Conservation (phyloP, 306 rosid species). For the Castanopsis chinensis region DNA sequence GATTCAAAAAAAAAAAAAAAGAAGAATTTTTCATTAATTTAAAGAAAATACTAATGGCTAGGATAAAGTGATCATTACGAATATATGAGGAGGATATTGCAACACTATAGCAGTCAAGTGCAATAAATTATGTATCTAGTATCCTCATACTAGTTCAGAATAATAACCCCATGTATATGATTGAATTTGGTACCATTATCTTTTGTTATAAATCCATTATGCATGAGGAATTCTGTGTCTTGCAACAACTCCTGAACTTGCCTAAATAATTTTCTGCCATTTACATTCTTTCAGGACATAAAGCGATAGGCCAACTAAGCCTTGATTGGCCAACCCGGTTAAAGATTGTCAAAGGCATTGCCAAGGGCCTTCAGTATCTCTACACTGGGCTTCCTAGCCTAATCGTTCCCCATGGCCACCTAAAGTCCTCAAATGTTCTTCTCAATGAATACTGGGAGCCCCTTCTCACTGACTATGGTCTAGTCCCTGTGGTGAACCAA, state of each 20-base stretch:
- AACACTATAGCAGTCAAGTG: no score
- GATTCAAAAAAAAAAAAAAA: no score
- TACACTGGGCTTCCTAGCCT: constrained; percentile 70
- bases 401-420: constrained; percentile 79
- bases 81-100: no score
- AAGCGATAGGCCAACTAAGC: constrained; percentile 54
- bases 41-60: no score
- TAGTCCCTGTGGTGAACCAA: constrained; percentile 74
- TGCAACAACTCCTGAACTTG: background rate
- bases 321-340: constrained; percentile 76
- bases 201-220: no score
- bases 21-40: no score
- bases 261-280: background rate
- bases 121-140: no score
- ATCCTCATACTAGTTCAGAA: no score
- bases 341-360: constrained; percentile 77
- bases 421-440: constrained; percentile 84
- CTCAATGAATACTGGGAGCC: constrained; percentile 59
- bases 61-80: no score
- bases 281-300: constrained; percentile 42
- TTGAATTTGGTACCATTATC: no score
- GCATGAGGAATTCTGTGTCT: no score
- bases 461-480: constrained; percentile 69
- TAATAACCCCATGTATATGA: no score
- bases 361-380: constrained; percentile 65